A percentile compares a stretch with the other conserved stretches of the same genome.
Conservation (phyloP, 306 rosid genomes). For the Gastrolobium villosum region DNA sequence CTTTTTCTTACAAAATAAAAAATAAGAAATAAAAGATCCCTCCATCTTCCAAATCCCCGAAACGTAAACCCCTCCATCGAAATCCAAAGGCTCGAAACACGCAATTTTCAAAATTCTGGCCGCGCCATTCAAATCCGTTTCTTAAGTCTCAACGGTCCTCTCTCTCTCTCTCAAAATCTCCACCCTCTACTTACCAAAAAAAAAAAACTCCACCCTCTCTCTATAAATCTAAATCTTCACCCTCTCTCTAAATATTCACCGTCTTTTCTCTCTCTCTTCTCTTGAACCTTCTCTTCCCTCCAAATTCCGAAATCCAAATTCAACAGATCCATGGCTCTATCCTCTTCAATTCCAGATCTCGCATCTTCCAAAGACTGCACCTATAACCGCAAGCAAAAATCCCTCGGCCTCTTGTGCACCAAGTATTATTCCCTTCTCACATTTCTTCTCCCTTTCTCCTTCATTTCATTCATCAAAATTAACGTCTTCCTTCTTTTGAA, state of each 20-base stretch:
- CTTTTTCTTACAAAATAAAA: too few relatives aligned
- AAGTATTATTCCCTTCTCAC: conserved; percentile 56
- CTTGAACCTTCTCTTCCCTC: background rate
- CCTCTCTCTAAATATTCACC: conserved; percentile 39
- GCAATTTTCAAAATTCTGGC: conserved; percentile 55
- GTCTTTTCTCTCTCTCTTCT: conserved; percentile 37
- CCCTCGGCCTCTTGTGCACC: conserved; percentile 92
- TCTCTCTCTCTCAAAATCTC: background rate
- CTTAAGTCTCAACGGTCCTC: conserved; percentile 49
- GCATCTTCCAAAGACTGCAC: conserved; percentile 56
- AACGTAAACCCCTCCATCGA: conserved; percentile 31
- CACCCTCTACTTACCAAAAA: too few relatives aligned
- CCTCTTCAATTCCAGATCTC: conserved; percentile 47
- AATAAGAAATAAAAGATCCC: too few relatives aligned
- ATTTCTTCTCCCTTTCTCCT: background rate
- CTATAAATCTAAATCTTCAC: background rate
- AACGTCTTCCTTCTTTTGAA: background rate
- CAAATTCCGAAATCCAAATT: conserved; percentile 24
- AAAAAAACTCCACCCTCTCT: background rate
- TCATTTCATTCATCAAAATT: background rate
- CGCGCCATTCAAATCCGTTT: conserved; percentile 51
- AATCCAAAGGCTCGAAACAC: conserved; percentile 39
- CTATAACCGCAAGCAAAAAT: conserved; percentile 72
- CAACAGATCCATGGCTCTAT: conserved; percentile 47
- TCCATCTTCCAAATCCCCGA: too few relatives aligned